Base-by-base conservation (phyloP, 768 basidiomycete genomes). In the Tylopilus plumbeoviolaceoides region DNA sequence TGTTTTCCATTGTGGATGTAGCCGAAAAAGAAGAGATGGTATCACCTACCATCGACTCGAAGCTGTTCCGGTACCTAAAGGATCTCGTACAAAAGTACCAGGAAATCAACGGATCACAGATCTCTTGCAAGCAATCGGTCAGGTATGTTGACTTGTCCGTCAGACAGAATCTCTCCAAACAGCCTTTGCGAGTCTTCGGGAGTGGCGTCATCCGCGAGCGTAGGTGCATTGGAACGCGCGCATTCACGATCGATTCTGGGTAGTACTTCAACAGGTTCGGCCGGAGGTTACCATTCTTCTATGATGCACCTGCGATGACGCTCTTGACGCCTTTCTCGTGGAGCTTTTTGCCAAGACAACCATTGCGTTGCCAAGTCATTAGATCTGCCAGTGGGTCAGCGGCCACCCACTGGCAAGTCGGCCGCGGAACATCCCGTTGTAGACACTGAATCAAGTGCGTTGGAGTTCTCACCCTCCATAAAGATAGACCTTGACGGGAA, bases 221-320 rank as follows among this genome's bases (percentile, higher is more conserved):
- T 62, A n/a, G 64, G 59, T 83, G 85, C 51, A 70, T 65, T 20
- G 66, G 55, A 12, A 83, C 54, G 49, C 88, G 65, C 31, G 64
- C 66, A 36, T 71, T 57, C 3, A 80, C 78, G 38, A 84, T 67
- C 7, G 78, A 72, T 17, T 55, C 61, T 1, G 80, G 76, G 63
- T 84, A 87, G 61, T 85, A 89, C 47, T 85, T 68, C 60, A 75
- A 69, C 44, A 89, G 63, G 58, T 86, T 87, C 14, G 73, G 72
- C 27, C 75, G 59, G 27, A 89, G 71, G 57, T 89, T 82, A 87
- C 86, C 87, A 89, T 67, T 90, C 86, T 56, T 89, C 86, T 7
- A 74, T 75, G 39, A 86, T 72, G 51, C 80, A 11, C 87, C 87
- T 8, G 83, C 69, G 47, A 85, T 71, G 50, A 89, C 68, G 60